These are phyloP conservation scores for Populus hybrid DNA, from an alignment of 441 rosid genomes.

Conservation along the genomic window DNA sequence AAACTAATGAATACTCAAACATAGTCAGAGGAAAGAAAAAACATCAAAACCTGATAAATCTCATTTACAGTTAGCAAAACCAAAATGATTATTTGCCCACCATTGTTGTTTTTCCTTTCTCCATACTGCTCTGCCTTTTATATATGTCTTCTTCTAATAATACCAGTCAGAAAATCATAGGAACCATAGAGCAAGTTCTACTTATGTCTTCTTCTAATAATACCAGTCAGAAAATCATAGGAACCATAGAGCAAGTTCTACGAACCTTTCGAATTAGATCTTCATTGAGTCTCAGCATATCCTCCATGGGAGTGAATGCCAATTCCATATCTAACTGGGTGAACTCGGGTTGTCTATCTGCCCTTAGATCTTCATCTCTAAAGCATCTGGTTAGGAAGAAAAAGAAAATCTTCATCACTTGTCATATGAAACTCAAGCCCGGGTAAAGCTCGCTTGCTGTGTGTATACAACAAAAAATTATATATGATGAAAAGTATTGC, in stretches of 20 bases:
- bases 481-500: not conserved
- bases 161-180: too few species aligned
- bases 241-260: conserved; percentile 7
- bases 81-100: not conserved
- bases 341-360: conserved; percentile 98
- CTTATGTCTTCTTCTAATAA: not conserved
- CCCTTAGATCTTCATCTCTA: conserved; percentile 98
- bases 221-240: not conserved
- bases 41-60: not conserved
- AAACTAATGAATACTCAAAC: not conserved
- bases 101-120: not conserved
- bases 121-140: not conserved
- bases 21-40: not conserved
- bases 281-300: conserved; percentile 85
- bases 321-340: conserved; percentile 97
- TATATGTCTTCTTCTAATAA: too few species aligned
- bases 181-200: too few species aligned
- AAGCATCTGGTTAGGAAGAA: conserved; percentile 58
- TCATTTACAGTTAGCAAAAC: not conserved
- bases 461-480: not conserved
- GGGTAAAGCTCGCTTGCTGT: not conserved
- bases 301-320: conserved; percentile 89
- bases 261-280: conserved; percentile 84
- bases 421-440: not conserved
- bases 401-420: not conserved